Evolutionary conservation across 1,284 basidiomycete genomes (phyloP).

Genomic region (Thelephora terrestris): DNA sequence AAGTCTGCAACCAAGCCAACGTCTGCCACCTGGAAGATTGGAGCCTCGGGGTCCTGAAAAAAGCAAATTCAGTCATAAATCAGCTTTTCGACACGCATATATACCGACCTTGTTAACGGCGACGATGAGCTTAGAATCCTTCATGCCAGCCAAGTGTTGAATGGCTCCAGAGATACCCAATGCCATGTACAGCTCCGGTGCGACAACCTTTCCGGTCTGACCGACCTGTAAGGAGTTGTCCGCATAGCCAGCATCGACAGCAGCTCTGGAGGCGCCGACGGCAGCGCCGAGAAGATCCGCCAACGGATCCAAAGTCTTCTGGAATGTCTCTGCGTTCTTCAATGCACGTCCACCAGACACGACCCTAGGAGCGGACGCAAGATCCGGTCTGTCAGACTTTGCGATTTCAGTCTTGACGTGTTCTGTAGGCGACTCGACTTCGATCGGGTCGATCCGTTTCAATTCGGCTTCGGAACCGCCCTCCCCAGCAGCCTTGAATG

Average conservation of each 20-base stretch:
- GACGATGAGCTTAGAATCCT: slow-evolving; percentile 97
- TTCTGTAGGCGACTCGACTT: slow-evolving; percentile 56
- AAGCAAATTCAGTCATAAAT: neutral
- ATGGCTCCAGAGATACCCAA: slow-evolving; percentile 97
- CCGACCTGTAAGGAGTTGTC: slow-evolving; percentile 99
- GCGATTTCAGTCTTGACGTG: slow-evolving; percentile 83
- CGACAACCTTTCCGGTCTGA: slow-evolving; percentile 96
- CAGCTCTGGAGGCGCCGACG: slow-evolving; percentile 94
- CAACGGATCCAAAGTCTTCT: slow-evolving; percentile 81
- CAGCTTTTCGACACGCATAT: neutral
- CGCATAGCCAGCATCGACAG: slow-evolving; percentile 96
- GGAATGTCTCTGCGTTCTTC: slow-evolving; percentile 93
- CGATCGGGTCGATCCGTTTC: slow-evolving; percentile 60
- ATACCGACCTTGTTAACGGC: slow-evolving; percentile 87
- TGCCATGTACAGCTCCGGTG: slow-evolving; percentile 93
- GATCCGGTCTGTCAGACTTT: slow-evolving; percentile 89
- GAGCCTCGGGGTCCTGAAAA: slow-evolving; percentile 85
- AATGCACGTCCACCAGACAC: slow-evolving; percentile 95
- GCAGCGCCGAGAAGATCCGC: slow-evolving; percentile 93
- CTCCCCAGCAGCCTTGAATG: slow-evolving; percentile 72
- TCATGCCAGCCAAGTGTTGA: slow-evolving; percentile 99
- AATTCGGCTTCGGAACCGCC: slow-evolving; percentile 40
- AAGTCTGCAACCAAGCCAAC: slow-evolving; percentile 90
- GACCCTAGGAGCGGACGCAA: slow-evolving; percentile 80
- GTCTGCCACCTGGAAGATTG: slow-evolving; percentile 99